Evolutionary conservation across 352 stramenopile genomes (phyloP).

Genomic region (Globisporangium ultimum): DNA sequence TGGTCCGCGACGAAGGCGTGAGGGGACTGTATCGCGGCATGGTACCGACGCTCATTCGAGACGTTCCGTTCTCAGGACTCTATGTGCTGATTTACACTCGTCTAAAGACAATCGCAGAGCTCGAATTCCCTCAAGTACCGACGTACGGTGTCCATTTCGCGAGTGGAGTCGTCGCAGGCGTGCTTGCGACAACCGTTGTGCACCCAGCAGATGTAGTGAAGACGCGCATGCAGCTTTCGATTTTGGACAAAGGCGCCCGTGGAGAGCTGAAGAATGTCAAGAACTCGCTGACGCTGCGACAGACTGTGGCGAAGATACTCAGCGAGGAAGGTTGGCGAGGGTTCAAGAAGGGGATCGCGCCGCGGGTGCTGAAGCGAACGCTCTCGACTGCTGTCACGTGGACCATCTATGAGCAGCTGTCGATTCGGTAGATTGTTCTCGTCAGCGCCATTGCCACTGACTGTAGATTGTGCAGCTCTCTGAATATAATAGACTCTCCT

Average conservation of each 20-base stretch:
- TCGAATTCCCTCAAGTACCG: conserved; percentile 40
- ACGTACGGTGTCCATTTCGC: conserved; percentile 71
- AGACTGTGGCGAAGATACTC: conserved; percentile 85
- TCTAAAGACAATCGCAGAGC: conserved; percentile 43
- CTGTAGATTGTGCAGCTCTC: neutral
- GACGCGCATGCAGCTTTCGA: conserved; percentile 86
- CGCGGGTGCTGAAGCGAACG: conserved; percentile 95
- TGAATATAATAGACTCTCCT: conserved; percentile 13
- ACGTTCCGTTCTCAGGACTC: conserved; percentile 86
- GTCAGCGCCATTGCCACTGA: neutral
- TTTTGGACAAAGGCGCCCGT: conserved; percentile 34
- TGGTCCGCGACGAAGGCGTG: conserved; percentile 65
- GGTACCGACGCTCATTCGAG: conserved; percentile 78
- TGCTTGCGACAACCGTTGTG: conserved; percentile 78
- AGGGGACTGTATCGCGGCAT: conserved; percentile 84
- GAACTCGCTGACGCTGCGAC: conserved; percentile 61
- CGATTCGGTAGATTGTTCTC: conserved; percentile 32
- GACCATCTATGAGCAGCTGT: conserved; percentile 98
- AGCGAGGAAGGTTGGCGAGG: conserved; percentile 88
- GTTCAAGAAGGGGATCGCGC: conserved; percentile 93
- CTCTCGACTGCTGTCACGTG: conserved; percentile 98
- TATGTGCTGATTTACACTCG: conserved; percentile 87
- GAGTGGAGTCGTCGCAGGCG: conserved; percentile 71
- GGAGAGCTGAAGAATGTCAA: conserved; percentile 27
- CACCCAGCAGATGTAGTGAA: conserved; percentile 86